Evolutionary conservation across 2,329 filamentous ascomycete genomes (phyloP).

Genomic region (Colletotrichum falcatum): DNA sequence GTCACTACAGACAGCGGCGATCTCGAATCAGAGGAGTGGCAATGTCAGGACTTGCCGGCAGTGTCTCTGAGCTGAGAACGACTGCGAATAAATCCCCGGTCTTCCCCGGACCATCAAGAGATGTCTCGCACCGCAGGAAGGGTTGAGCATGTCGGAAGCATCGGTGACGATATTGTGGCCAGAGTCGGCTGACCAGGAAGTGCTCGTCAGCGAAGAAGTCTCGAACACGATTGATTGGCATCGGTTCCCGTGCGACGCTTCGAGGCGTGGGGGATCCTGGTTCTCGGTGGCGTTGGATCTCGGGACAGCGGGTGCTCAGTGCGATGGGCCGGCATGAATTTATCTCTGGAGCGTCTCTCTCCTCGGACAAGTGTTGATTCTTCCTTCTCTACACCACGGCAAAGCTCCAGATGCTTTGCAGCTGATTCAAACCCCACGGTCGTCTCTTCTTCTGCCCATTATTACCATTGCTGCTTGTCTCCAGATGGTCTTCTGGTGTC

Average conservation of each 20-base stretch:
- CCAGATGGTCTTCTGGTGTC: not conserved
- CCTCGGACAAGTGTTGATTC: not conserved
- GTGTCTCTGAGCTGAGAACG: no score
- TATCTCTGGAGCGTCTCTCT: not conserved
- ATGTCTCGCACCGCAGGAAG: not conserved
- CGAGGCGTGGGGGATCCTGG: no score
- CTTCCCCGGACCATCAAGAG: not conserved
- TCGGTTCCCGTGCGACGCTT: no score
- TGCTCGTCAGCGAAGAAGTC: not conserved
- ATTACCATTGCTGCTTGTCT: no score
- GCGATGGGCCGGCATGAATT: not conserved
- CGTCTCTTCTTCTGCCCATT: no score
- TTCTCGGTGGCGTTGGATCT: not conserved
- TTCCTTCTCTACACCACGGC: not conserved
- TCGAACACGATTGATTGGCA: no score
- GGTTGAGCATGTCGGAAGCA: not conserved
- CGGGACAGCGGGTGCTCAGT: not conserved
- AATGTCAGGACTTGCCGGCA: no score
- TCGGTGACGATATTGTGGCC: not conserved
- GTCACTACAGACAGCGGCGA: no score
- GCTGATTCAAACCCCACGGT: no score
- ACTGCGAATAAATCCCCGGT: not conserved
- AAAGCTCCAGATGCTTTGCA: not conserved
- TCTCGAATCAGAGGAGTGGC: no score
- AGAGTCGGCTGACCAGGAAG: not conserved